Evolutionary conservation across 352 stramenopile species (phyloP), one percentile per base, ranked within the genome.

Genomic region (Thraustochytrium striatum): DNA sequence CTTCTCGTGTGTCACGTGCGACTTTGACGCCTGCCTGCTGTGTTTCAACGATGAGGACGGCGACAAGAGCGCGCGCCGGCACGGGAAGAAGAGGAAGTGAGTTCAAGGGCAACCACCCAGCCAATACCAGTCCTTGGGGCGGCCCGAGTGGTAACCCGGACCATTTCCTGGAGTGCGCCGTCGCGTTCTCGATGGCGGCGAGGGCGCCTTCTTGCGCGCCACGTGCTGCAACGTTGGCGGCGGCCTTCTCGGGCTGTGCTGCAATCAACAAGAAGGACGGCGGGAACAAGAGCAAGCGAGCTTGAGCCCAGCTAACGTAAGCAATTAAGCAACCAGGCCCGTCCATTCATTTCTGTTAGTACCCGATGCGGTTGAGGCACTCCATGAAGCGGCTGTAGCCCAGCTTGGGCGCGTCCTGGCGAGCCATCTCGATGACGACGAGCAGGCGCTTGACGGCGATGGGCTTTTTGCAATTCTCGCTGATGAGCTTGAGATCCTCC

Each of bases 381-480:
- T 75, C 65, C 35, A 55, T 30, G 47, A 75, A 75, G 65, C 65
- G 65, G 11, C 9, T 19, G 30, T 55, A 30, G 11, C 41, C 61
- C 1, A 75, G 43, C 36, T 75, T 38, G 2, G 7, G 41, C n/a
- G 9, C 36, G 62, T 84, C 83, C 75, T 92, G 93, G 78, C 95
- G 93, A 52, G 94, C 95, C 94, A 98, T 98, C 87, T 98, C 95
- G 33, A 93, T 88, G 57, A 98, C 93, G 84, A 98, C 91, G 47
- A 99, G 82, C 39, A 99, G 87, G 82, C 97, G 95, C 87, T 99
- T 99, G 84, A 99, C 95, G 57, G 94, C 95, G 82, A 99, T 98
- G 2, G 95, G 94, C 59, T 96, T 94, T 8, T 83, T 87, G 70
- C 94, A 82, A 32, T 65, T 28, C 5, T 21, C 5, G 13, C 39